These are phyloP conservation scores for Choanephora cucurbitarum DNA, from an alignment of 371 early-diverging fungal species.

Conservation along the genomic window DNA sequence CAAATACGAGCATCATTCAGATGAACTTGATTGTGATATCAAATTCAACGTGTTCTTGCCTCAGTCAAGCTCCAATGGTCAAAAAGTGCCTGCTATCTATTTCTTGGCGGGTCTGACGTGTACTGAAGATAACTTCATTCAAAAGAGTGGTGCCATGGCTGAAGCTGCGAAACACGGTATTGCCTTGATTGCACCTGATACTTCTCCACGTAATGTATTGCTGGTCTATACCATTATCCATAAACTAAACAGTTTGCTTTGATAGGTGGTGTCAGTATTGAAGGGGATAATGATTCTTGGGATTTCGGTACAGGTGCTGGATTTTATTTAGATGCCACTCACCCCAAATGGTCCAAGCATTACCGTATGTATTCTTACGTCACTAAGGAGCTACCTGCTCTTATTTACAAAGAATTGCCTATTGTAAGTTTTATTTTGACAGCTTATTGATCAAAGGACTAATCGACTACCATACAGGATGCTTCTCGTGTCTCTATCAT, in stretches of 20 bases:
- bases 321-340: conserved; percentile 83
- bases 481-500: conserved; percentile 63
- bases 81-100: conserved; percentile 67
- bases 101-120: conserved; percentile 77
- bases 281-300: conserved; percentile 55
- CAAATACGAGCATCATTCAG: conserved; percentile 74
- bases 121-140: conserved; percentile 85
- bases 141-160: conserved; percentile 79
- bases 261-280: conserved; percentile 46
- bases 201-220: conserved; percentile 74
- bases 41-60: conserved; percentile 80
- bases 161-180: conserved; percentile 69
- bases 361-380: conserved; percentile 89
- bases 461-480: conserved; percentile 43
- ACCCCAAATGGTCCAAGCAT: conserved; percentile 69
- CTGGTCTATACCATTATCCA: too few relatives aligned
- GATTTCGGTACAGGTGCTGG: conserved; percentile 71
- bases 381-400: conserved; percentile 66
- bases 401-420: conserved; percentile 58
- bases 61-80: conserved; percentile 37
- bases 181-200: conserved; percentile 83
- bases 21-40: conserved; percentile 69
- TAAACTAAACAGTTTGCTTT: too few relatives aligned
- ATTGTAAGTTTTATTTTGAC: too few relatives aligned
- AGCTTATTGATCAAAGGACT: too few relatives aligned